These are phyloP conservation scores for Tagetes patula DNA, from an alignment of 129 eudicot genomes.

Conservation along the genomic window DNA sequence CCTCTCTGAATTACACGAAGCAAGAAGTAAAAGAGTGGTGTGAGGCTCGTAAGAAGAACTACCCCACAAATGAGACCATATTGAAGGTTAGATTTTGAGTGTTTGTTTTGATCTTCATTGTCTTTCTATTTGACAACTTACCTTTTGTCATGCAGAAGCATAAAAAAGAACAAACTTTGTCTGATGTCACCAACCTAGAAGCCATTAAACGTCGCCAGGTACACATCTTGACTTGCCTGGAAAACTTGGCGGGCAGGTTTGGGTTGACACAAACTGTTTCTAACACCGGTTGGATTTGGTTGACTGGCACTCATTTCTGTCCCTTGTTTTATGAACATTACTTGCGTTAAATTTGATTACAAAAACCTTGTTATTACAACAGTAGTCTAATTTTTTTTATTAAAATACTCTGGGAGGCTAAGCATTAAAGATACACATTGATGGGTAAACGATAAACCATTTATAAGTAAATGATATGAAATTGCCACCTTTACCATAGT, in stretches of 20 bases:
- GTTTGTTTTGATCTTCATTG: background rate
- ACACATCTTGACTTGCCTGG: slow-evolving; percentile 2
- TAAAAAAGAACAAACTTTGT: slow-evolving; percentile 36
- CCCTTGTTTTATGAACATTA: too few relatives aligned
- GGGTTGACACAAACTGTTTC: background rate
- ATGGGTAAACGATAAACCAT: too few relatives aligned
- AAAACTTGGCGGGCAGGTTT: background rate
- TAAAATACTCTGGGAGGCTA: too few relatives aligned
- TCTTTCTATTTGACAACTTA: slow-evolving; percentile 8
- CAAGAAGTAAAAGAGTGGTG: slow-evolving; percentile 85
- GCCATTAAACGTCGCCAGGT: slow-evolving; percentile 81
- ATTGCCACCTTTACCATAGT: too few relatives aligned
- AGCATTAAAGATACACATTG: background rate
- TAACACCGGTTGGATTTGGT: background rate
- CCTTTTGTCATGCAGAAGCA: slow-evolving; percentile 46
- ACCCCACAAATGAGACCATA: slow-evolving; percentile 52
- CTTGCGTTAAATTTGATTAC: too few relatives aligned
- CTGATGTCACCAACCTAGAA: slow-evolving; percentile 47
- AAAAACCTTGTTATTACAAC: too few relatives aligned
- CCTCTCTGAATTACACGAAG: slow-evolving; percentile 52
- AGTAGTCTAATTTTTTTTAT: too few relatives aligned
- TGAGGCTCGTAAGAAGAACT: slow-evolving; percentile 73
- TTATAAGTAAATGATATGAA: too few relatives aligned
- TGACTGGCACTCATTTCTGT: too few relatives aligned
- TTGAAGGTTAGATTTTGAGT: slow-evolving; percentile 50